Evolutionary conservation across 345 rosid species (phyloP), one percentile per base, ranked within the genome.

Genomic region (Linum trigynum): DNA sequence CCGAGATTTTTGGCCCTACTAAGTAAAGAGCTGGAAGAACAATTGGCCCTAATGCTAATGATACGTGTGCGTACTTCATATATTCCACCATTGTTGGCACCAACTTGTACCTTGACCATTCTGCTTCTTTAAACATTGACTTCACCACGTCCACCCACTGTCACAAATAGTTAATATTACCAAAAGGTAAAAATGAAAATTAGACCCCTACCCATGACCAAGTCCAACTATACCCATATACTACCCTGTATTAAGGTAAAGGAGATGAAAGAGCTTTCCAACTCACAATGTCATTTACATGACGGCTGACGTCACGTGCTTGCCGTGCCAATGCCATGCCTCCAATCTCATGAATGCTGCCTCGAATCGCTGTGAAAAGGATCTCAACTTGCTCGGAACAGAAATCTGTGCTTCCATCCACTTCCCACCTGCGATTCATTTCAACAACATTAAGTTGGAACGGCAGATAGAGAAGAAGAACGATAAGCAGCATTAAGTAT

Each of bases 31-130:
- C 76, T 3, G 95, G 96, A 69, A 90, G 92, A 68, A 90, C 79
- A 55, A 88, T 82, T 2, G 97, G 99, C 63, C 95, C 99, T 69
- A 94, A 70, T 57, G 96, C 97, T 69, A 86, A 80, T 63, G 97
- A 90, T 45, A 80, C 36, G 45, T 78, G 79, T 2, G 77, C 97
- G 65, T 88, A 86, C 15, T 56, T 59, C 87, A 90, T 86, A 74
- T 90, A 94, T 66, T 88, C 83, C 51, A 81, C 86, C 61, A 85
- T 63, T 3, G 86, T 77, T 9, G 92, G 97, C 38, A 81, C 81
- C 12, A 75, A 53, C 74, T 77, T 84, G 65, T 75, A 75, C 61
- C 82, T 72, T 0, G 68, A 58, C 89, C 96, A 86, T 73, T 76
- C 72, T 3, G 86, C 78, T 81, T 94, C 99, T 55, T 39, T 73